Evolutionary conservation across 441 rosid genomes (phyloP).

Genomic region (Populus tomentosa): DNA sequence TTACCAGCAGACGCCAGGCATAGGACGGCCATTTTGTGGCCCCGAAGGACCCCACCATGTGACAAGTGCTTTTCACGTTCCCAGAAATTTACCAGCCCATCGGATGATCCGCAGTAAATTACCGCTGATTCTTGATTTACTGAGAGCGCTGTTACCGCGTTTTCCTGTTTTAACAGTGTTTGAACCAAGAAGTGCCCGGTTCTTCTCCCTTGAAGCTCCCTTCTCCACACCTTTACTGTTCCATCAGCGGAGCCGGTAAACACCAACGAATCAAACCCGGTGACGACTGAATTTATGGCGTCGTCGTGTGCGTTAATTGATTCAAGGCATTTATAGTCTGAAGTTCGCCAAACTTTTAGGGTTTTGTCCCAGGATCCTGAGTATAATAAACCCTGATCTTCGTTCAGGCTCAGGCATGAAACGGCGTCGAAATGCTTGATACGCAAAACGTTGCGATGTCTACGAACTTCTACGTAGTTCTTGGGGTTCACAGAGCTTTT

Average conservation of each 20-base stretch:
- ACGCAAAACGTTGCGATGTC: conserved; percentile 44
- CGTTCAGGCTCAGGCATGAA: conserved; percentile 68
- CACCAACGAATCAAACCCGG: conserved; percentile 72
- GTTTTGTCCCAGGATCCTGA: conserved; percentile 95
- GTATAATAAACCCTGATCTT: conserved; percentile 55
- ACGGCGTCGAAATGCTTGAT: conserved; percentile 73
- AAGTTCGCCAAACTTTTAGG: conserved; percentile 71
- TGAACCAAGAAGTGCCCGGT: conserved; percentile 77
- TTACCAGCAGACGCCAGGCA: conserved; percentile 66
- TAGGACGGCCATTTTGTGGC: conserved; percentile 77
- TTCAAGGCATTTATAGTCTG: conserved; percentile 67
- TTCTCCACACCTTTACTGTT: conserved; percentile 75
- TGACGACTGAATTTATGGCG: conserved; percentile 64
- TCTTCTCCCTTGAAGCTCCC: conserved; percentile 69
- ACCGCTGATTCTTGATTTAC: conserved; percentile 45
- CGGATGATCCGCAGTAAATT: conserved; percentile 80
- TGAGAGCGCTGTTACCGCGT: conserved; percentile 72
- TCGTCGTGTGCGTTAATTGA: conserved; percentile 79
- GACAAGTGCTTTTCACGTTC: conserved; percentile 57
- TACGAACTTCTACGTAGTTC: conserved; percentile 54
- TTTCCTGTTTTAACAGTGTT: conserved; percentile 66
- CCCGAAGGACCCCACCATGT: conserved; percentile 69
- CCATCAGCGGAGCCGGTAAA: conserved; percentile 94
- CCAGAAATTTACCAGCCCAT: conserved; percentile 78
- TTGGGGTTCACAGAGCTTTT: conserved; percentile 58